These are phyloP conservation scores for Phytophthora gonapodyides DNA, from an alignment of 352 stramenopile species.

Conservation along the genomic window DNA sequence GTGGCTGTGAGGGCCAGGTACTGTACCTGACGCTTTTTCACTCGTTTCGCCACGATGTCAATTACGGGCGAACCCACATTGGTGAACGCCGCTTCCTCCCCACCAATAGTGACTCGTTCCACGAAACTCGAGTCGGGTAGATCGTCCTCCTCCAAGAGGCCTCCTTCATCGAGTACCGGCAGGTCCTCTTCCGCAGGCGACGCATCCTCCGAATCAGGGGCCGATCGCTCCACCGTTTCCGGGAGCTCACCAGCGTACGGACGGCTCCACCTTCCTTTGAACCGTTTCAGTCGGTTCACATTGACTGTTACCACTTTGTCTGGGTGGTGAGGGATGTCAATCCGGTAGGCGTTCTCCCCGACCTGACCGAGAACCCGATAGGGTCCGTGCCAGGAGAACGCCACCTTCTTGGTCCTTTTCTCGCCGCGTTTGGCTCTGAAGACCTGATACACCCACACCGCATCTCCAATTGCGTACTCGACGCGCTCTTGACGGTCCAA, in stretches of 20 bases:
- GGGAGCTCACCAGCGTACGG: not conserved
- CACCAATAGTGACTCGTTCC: too few relatives aligned
- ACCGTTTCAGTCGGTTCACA: constrained; percentile 5
- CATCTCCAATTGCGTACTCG: not conserved
- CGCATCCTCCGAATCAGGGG: too few relatives aligned
- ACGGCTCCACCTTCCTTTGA: not conserved
- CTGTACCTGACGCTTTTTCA: too few relatives aligned
- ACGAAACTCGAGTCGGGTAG: too few relatives aligned
- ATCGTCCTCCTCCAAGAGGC: too few relatives aligned
- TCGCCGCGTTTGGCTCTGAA: not conserved
- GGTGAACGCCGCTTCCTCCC: too few relatives aligned
- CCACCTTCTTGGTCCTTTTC: constrained; percentile 8
- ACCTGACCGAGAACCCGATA: not conserved
- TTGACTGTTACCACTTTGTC: constrained; percentile 3
- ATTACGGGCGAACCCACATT: too few relatives aligned
- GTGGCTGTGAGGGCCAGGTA: too few relatives aligned
- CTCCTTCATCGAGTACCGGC: too few relatives aligned
- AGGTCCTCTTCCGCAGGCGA: too few relatives aligned
- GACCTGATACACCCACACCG: constrained; percentile 1
- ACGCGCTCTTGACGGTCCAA: not conserved
- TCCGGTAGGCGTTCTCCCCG: constrained; percentile 1
- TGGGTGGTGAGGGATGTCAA: not conserved
- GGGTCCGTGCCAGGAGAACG: constrained; percentile 2
- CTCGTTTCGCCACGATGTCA: too few relatives aligned
- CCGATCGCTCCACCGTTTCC: too few relatives aligned